phyloP scores from a whole-genome alignment of 1,139 yeast genomes.

The Debaryomyces fabryi region DNA sequence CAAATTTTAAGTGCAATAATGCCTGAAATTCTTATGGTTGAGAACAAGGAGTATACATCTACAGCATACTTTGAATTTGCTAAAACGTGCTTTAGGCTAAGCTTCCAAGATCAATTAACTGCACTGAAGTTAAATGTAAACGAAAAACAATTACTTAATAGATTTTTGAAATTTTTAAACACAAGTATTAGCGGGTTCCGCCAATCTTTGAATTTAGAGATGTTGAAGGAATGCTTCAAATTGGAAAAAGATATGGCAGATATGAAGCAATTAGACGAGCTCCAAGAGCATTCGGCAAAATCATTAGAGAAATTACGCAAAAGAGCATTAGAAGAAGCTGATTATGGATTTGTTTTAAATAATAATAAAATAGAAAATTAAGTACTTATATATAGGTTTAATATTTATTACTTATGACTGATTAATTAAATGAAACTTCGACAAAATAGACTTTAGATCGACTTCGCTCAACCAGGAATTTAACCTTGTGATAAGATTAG shows the following conservation, averaged over 20 bases:
- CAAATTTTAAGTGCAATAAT: slow-evolving; percentile 37
- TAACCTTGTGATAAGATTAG: slow-evolving; percentile 7
- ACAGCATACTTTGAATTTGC: slow-evolving; percentile 44
- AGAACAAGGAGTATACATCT: slow-evolving; percentile 36
- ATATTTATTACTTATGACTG: slow-evolving; percentile 1
- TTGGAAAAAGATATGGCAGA: slow-evolving; percentile 39
- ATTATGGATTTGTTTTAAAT: slow-evolving; percentile 23
- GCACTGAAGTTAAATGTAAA: slow-evolving; percentile 4
- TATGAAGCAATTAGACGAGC: slow-evolving; percentile 26
- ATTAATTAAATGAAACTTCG: neutral
- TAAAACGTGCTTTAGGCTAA: slow-evolving; percentile 23
- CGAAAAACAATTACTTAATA: slow-evolving; percentile 22
- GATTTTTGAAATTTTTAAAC: slow-evolving; percentile 40
- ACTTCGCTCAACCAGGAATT: neutral
- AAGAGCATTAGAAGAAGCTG: slow-evolving; percentile 35
- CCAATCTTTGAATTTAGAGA: slow-evolving; percentile 29
- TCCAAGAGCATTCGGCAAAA: slow-evolving; percentile 35
- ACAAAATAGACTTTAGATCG: neutral
- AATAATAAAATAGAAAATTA: neutral
- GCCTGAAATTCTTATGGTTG: slow-evolving; percentile 42
- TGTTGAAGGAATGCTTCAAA: slow-evolving; percentile 32
- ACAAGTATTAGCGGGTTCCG: slow-evolving; percentile 49
- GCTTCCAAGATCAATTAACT: slow-evolving; percentile 1
- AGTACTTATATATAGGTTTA: slow-evolving; percentile 1
- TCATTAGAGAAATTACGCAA: slow-evolving; percentile 33